Percentiles rank a stretch among this genome's conserved stretches.
These are phyloP conservation scores for Carnegiea gigantea DNA, from an alignment of 179 eudicot species.

Conservation along the genomic window DNA sequence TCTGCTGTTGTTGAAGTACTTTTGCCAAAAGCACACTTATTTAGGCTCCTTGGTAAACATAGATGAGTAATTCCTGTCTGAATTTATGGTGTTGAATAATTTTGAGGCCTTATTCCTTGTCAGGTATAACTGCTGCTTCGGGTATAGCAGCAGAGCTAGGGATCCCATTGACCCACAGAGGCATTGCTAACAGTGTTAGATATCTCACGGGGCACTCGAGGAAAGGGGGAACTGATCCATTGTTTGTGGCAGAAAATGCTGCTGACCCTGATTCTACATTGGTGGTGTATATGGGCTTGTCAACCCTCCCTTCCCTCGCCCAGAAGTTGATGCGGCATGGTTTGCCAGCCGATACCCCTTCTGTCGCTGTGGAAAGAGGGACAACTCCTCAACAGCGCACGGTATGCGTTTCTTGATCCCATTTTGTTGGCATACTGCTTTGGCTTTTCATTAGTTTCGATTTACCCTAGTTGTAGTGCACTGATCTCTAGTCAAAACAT, in stretches of 20 bases:
- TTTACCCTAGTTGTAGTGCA: neutral
- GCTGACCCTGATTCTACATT: constrained; percentile 92
- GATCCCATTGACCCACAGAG: constrained; percentile 91
- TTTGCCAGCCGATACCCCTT: constrained; percentile 69
- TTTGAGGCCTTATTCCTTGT: constrained; percentile 20
- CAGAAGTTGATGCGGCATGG: constrained; percentile 75
- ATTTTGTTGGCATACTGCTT: neutral
- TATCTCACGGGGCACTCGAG: constrained; percentile 97
- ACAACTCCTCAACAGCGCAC: constrained; percentile 91
- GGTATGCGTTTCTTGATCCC: constrained; percentile 34
- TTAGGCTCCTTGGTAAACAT: neutral
- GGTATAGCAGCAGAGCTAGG: constrained; percentile 97
- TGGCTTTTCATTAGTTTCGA: neutral
- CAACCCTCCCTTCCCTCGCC: constrained; percentile 91
- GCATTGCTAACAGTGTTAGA: constrained; percentile 85
- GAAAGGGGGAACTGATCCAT: constrained; percentile 89
- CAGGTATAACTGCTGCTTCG: constrained; percentile 98
- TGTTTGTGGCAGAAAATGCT: constrained; percentile 84
- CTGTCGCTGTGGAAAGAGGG: constrained; percentile 93
- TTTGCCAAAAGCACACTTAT: too few species aligned
- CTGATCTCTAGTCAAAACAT: neutral
- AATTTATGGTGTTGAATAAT: neutral
- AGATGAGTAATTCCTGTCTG: neutral
- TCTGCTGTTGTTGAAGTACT: too few species aligned
- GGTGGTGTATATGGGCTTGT: constrained; percentile 94